Conservation (phyloP, 2,329 filamentous ascomycete genomes). For the Alternaria longipes region DNA sequence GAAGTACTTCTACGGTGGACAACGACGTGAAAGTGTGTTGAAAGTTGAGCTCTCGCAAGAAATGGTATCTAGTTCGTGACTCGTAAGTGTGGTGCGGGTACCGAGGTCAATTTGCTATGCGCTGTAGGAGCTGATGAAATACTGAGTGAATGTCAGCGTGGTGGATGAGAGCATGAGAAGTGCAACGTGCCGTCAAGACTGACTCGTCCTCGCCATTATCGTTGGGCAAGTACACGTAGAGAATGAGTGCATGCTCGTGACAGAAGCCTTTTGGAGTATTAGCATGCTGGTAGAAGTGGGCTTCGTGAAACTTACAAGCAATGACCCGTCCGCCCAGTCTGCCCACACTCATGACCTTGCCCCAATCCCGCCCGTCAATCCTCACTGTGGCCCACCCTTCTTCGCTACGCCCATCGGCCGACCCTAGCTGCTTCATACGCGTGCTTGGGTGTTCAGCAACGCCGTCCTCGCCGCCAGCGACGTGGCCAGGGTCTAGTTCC, state of each 20-base stretch:
- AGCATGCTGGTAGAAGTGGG: slow-evolving; percentile 8
- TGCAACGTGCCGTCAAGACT: slow-evolving; percentile 72
- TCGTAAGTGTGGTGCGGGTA: not conserved
- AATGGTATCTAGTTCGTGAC: slow-evolving; percentile 17
- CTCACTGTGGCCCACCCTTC: slow-evolving; percentile 88
- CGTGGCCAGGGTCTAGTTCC: slow-evolving; percentile 79
- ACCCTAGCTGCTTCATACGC: slow-evolving; percentile 70
- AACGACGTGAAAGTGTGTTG: not conserved
- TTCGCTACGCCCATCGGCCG: slow-evolving; percentile 71
- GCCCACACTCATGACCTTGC: slow-evolving; percentile 90
- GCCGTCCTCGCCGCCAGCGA: slow-evolving; percentile 70
- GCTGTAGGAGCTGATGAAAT: slow-evolving; percentile 68
- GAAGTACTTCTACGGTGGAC: not conserved
- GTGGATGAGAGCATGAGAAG: not conserved
- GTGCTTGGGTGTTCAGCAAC: slow-evolving; percentile 85
- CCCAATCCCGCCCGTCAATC: slow-evolving; percentile 95
- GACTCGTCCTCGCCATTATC: slow-evolving; percentile 76
- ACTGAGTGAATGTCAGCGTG: slow-evolving; percentile 52
- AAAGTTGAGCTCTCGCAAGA: not conserved
- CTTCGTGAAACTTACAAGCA: slow-evolving; percentile 69
- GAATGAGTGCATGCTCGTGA: slow-evolving; percentile 79
- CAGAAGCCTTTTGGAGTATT: slow-evolving; percentile 66
- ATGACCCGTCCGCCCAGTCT: slow-evolving; percentile 89
- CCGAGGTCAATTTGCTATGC: slow-evolving; percentile 27
- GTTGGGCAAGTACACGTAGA: slow-evolving; percentile 82